Percentiles rank a stretch among this genome's conserved stretches.
Conservation (phyloP, 2,329 filamentous ascomycete species). For the Fusarium poae region DNA sequence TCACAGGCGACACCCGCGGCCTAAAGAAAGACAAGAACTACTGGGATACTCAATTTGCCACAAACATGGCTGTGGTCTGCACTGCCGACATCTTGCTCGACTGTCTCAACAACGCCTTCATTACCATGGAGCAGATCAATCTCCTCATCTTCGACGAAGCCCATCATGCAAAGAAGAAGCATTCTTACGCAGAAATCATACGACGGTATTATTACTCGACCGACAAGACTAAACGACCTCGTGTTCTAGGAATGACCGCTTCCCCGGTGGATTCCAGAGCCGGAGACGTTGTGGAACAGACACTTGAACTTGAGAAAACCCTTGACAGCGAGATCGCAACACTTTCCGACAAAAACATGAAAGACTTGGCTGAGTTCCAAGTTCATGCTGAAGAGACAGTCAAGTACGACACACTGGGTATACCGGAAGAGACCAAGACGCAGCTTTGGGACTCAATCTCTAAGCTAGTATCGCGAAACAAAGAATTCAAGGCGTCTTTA, state of each 20-base stretch:
- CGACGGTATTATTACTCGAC: constrained; percentile 81
- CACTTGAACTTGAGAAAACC: constrained; percentile 78
- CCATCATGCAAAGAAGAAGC: constrained; percentile 94
- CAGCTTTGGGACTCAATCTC: constrained; percentile 71
- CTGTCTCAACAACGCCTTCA: constrained; percentile 82
- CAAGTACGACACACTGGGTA: constrained; percentile 59
- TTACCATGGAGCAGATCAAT: constrained; percentile 86
- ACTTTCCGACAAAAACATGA: constrained; percentile 59
- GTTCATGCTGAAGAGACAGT: constrained; percentile 65
- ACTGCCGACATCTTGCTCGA: constrained; percentile 89
- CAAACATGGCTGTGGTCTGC: constrained; percentile 89
- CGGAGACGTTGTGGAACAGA: constrained; percentile 75
- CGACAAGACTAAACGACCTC: constrained; percentile 69
- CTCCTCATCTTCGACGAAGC: constrained; percentile 96
- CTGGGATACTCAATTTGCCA: constrained; percentile 65
- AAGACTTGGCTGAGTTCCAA: constrained; percentile 40
- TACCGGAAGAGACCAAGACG: constrained; percentile 68
- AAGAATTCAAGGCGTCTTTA: constrained; percentile 69
- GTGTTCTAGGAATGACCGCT: constrained; percentile 95
- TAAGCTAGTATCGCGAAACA: constrained; percentile 56
- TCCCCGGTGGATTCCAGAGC: constrained; percentile 89
- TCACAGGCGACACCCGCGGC: constrained; percentile 78
- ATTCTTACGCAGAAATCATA: constrained; percentile 90
- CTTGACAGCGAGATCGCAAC: constrained; percentile 89
- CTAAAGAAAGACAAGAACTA: constrained; percentile 58